phyloP scores from a whole-genome alignment of 2,329 filamentous ascomycete genomes.

The Cladosporium oxysporum region DNA sequence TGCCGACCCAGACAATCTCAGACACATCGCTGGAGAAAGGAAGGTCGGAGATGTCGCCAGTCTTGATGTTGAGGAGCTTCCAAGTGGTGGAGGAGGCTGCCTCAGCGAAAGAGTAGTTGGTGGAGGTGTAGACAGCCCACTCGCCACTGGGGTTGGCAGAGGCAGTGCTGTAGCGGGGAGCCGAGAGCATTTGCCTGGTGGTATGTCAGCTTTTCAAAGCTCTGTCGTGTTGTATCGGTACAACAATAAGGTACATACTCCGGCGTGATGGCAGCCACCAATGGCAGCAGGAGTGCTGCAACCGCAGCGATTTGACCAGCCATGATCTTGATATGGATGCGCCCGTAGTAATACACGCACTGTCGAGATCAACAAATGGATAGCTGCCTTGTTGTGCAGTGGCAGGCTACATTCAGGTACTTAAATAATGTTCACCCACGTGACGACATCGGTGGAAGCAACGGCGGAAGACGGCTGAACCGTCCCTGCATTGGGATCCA shows the following conservation, averaged over 20 bases:
- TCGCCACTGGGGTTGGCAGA: conserved; percentile 33
- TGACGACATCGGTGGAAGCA: conserved; percentile 6
- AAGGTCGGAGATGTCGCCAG: conserved; percentile 29
- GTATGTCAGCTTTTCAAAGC: neutral
- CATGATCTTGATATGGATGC: neutral
- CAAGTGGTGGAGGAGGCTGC: conserved; percentile 27
- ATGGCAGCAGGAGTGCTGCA: conserved; percentile 17
- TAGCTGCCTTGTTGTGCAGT: neutral
- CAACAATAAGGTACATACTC: conserved; percentile 1
- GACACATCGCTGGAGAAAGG: conserved; percentile 27
- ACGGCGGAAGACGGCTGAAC: neutral
- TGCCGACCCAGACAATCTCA: conserved; percentile 36
- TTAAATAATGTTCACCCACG: conserved; percentile 6
- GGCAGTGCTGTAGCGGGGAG: conserved; percentile 30
- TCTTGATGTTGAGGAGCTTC: conserved; percentile 29
- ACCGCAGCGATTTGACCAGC: conserved; percentile 16
- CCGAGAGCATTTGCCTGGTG: conserved; percentile 32
- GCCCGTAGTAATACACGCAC: neutral
- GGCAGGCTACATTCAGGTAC: neutral
- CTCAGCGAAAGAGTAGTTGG: conserved; percentile 30
- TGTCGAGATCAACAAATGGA: neutral
- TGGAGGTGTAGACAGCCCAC: conserved; percentile 33
- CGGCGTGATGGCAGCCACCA: conserved; percentile 16
- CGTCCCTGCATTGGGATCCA: conserved; percentile 1
- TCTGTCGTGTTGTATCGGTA: neutral